Evolutionary conservation across 345 rosid genomes (phyloP).

Genomic region (Barbarea vulgaris): DNA sequence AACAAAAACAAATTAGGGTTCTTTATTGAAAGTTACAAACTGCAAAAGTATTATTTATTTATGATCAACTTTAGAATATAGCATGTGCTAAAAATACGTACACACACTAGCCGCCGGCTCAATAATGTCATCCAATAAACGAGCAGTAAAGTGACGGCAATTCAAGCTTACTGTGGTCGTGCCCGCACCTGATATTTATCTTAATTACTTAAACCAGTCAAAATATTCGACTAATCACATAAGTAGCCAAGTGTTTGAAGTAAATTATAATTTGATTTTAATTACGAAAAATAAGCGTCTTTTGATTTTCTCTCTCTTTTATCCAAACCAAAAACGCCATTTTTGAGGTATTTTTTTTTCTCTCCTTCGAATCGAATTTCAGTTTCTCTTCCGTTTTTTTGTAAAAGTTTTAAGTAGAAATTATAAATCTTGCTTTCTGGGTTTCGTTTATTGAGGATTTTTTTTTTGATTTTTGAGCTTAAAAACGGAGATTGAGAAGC

Average conservation of each 20-base stretch:
- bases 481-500: conserved; percentile 1
- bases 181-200: background rate
- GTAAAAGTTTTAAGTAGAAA: background rate
- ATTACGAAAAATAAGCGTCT: background rate
- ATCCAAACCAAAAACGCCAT: conserved; percentile 36
- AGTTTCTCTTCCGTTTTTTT: background rate
- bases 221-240: conserved; percentile 32
- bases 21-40: conserved; percentile 3
- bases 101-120: conserved; percentile 41
- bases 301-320: conserved; percentile 6
- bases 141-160: conserved; percentile 35
- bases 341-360: conserved; percentile 14
- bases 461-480: background rate
- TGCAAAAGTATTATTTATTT: background rate
- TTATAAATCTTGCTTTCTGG: background rate
- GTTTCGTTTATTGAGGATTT: background rate
- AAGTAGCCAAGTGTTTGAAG: conserved; percentile 13
- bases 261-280: conserved; percentile 17
- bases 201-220: conserved; percentile 32
- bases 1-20: background rate
- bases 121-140: conserved; percentile 19
- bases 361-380: conserved; percentile 23
- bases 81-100: conserved; percentile 40
- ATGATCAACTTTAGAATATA: conserved; percentile 18
- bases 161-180: conserved; percentile 1